A percentile compares a stretch with the other conserved stretches of the same genome.
phyloP scores from a whole-genome alignment of 139 green algal species.

The Pleodorina starrii region DNA sequence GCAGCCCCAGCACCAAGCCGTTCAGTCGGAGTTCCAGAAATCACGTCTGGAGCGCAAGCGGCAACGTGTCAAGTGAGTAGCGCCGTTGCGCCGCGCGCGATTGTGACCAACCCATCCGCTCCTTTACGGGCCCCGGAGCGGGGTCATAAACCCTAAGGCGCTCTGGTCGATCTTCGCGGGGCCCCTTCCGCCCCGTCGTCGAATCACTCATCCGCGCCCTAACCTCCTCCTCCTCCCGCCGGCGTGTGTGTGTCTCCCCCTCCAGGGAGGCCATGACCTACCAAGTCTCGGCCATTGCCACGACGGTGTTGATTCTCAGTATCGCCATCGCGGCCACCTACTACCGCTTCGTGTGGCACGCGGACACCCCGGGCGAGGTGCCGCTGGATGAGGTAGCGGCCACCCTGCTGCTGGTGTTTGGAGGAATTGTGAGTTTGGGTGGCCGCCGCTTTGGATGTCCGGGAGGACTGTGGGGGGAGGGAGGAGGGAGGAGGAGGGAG shows the following conservation, averaged over 20 bases:
- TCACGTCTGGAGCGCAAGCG: not conserved
- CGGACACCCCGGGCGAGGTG: constrained; percentile 69
- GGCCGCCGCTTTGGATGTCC: too few species aligned
- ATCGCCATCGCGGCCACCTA: constrained; percentile 84
- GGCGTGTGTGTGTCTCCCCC: too few species aligned
- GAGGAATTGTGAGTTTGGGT: constrained; percentile 80
- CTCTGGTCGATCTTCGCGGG: not conserved
- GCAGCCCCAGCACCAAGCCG: not conserved
- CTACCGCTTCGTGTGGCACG: constrained; percentile 80
- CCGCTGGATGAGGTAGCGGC: constrained; percentile 75
- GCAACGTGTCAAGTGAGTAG: constrained; percentile 22
- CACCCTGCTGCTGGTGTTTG: constrained; percentile 82
- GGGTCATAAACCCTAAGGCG: too few species aligned
- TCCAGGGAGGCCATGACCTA: constrained; percentile 82
- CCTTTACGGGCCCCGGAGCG: not conserved
- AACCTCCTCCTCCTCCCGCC: too few species aligned
- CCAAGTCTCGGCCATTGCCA: constrained; percentile 79
- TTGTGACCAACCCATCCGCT: not conserved
- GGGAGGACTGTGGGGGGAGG: not conserved
- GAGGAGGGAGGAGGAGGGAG: not conserved
- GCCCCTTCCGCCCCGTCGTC: not conserved
- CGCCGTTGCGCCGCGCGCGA: too few species aligned
- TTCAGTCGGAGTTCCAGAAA: constrained; percentile 19
- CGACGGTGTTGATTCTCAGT: constrained; percentile 68
- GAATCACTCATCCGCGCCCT: too few species aligned